phyloP scores from a whole-genome alignment of 441 rosid species.

The Iberis amara region DNA sequence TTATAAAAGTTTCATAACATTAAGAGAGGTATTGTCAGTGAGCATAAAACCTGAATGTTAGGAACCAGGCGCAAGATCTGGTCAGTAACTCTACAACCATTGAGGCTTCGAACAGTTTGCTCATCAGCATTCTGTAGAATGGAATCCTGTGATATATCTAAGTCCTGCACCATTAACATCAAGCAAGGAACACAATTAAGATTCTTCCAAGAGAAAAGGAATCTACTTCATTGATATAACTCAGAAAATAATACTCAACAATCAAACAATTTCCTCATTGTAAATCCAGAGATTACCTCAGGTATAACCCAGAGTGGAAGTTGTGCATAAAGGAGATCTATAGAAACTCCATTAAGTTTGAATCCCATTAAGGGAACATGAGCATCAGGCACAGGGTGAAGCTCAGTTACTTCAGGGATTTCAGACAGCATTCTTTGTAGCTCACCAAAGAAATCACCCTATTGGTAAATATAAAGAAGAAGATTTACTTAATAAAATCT shows the following conservation, averaged over 20 bases:
- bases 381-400: constrained; percentile 98
- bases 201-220: neutral
- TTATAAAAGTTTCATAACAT: neutral
- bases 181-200: constrained; percentile 5
- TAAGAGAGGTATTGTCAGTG: neutral
- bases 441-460: constrained; percentile 95
- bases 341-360: constrained; percentile 82
- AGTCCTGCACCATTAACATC: constrained; percentile 53
- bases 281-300: constrained; percentile 57
- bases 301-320: constrained; percentile 88
- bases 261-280: no score
- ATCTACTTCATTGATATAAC: no score
- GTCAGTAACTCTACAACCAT: constrained; percentile 99
- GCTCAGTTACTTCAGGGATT: constrained; percentile 90
- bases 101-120: constrained; percentile 94
- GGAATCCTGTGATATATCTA: constrained; percentile 87
- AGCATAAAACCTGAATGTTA: constrained; percentile 69
- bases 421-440: constrained; percentile 68
- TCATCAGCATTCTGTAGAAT: constrained; percentile 90
- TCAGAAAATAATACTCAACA: no score
- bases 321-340: constrained; percentile 93
- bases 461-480: constrained; percentile 28
- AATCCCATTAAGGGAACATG: constrained; percentile 89
- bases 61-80: constrained; percentile 95
- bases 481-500: constrained; percentile 24